Conservation (phyloP, 495 filamentous ascomycete species). For the Tuber melanosporum region DNA sequence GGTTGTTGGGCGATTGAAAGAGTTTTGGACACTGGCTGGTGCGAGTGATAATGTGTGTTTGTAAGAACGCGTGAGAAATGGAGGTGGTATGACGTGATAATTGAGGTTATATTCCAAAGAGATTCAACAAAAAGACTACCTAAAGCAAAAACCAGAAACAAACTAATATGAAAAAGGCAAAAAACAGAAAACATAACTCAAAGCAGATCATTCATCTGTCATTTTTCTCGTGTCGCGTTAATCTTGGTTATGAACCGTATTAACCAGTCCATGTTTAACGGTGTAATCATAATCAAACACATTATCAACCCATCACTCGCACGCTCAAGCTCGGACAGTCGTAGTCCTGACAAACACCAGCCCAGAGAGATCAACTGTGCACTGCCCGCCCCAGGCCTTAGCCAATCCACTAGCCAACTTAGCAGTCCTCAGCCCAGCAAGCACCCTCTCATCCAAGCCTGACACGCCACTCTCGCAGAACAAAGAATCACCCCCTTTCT, state of each 20-base stretch:
- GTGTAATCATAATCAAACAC: background rate
- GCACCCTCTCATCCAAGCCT: background rate
- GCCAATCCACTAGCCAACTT: background rate
- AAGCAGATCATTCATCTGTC: background rate
- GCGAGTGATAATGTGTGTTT: background rate
- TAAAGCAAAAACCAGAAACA: background rate
- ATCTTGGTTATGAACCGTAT: background rate
- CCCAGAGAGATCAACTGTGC: background rate
- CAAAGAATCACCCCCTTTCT: background rate
- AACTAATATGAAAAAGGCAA: background rate
- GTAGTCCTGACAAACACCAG: background rate
- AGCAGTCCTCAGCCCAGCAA: background rate
- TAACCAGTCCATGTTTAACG: background rate
- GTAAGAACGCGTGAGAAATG: background rate
- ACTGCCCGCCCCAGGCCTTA: background rate
- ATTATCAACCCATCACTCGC: background rate
- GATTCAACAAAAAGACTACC: background rate
- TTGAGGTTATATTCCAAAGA: background rate
- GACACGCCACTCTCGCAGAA: background rate
- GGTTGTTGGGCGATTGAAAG: background rate
- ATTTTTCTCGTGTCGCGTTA: background rate
- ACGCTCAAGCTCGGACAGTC: background rate
- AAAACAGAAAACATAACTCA: background rate
- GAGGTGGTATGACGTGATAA: background rate
- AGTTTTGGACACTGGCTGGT: background rate